Percentiles rank a stretch among this genome's conserved stretches.
phyloP scores from a whole-genome alignment of 2,329 filamentous ascomycete species.

The Myriosclerotinia scirpicola region DNA sequence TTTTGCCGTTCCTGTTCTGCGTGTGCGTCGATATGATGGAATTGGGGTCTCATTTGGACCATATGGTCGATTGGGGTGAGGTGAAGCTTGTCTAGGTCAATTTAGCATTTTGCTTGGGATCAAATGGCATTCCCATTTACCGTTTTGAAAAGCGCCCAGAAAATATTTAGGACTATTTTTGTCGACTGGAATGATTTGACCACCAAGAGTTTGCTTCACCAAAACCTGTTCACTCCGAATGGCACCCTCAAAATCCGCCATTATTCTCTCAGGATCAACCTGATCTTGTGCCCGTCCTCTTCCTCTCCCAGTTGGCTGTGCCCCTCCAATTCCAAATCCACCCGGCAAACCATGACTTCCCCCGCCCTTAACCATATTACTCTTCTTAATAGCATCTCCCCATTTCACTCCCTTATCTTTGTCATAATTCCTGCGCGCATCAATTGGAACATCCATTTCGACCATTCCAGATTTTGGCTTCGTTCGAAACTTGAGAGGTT shows the following conservation, averaged over 20 bases:
- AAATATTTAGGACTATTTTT: constrained; percentile 69
- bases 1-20: constrained; percentile 60
- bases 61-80: constrained; percentile 80
- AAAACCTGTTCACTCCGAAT: constrained; percentile 70
- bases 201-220: constrained; percentile 79
- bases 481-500: constrained; percentile 73
- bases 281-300: constrained; percentile 44
- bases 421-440: constrained; percentile 71
- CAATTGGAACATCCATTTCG: constrained; percentile 87
- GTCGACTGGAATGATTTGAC: constrained; percentile 68
- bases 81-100: constrained; percentile 71
- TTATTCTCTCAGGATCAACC: constrained; percentile 38
- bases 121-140: constrained; percentile 49
- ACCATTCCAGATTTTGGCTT: constrained; percentile 82
- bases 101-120: constrained; percentile 10
- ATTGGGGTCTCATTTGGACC: constrained; percentile 85
- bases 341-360: constrained; percentile 70
- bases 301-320: constrained; percentile 40
- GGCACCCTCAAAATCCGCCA: constrained; percentile 64
- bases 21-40: constrained; percentile 87
- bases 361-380: constrained; percentile 52
- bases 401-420: constrained; percentile 77
- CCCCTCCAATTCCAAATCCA: constrained; percentile 65
- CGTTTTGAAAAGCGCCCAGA: constrained; percentile 84
- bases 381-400: constrained; percentile 70